Percentiles rank a stretch among this genome's conserved stretches.
phyloP scores from a whole-genome alignment of 345 rosid genomes.

The Rhizophora mangle region DNA sequence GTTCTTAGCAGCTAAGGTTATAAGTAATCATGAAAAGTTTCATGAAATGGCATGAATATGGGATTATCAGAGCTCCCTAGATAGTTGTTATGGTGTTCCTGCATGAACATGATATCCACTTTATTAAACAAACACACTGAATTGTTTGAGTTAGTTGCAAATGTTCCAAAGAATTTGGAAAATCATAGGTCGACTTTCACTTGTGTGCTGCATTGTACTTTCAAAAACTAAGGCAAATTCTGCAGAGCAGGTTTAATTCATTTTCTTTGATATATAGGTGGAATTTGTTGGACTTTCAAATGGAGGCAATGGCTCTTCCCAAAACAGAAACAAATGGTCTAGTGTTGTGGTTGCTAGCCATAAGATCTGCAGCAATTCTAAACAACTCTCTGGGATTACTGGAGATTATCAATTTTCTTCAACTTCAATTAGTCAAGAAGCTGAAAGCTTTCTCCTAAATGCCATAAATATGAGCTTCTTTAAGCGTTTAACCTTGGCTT shows the following conservation, averaged over 20 bases:
- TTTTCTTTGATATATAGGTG: constrained; percentile 37
- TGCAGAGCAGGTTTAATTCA: neutral
- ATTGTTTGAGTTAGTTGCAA: neutral
- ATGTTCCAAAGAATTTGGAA: neutral
- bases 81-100: neutral
- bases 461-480: constrained; percentile 80
- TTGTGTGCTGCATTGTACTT: neutral
- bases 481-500: constrained; percentile 78
- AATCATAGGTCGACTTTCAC: neutral
- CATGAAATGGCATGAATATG: neutral
- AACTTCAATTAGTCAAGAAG: constrained; percentile 53
- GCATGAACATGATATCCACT: neutral
- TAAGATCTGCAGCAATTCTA: constrained; percentile 29
- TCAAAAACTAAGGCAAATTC: constrained; percentile 6
- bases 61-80: neutral
- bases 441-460: constrained; percentile 65
- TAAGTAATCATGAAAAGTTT: neutral
- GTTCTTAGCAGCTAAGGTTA: too few species aligned
- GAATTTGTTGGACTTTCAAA: constrained; percentile 41
- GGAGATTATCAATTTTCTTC: constrained; percentile 54
- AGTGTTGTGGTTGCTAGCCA: constrained; percentile 26
- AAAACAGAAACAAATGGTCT: constrained; percentile 33
- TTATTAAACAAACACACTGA: neutral
- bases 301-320: constrained; percentile 35
- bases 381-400: constrained; percentile 40